These are phyloP conservation scores for Naganishia antarctica DNA, from an alignment of 768 basidiomycete species.

Conservation along the genomic window DNA sequence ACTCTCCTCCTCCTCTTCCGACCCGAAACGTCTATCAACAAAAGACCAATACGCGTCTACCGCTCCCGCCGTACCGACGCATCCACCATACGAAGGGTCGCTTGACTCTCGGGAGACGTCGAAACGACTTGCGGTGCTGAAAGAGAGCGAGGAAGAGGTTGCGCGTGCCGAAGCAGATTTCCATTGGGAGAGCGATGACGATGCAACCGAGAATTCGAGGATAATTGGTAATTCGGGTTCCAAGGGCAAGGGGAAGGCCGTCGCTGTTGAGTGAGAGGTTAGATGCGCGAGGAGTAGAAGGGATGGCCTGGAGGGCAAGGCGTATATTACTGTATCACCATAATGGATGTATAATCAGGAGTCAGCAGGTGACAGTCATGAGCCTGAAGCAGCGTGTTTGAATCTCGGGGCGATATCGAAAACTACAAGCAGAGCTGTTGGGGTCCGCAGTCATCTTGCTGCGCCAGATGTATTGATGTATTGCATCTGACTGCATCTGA, in stretches of 20 bases:
- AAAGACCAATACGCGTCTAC: conserved; percentile 21
- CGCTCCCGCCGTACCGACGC: conserved; percentile 6
- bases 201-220: not conserved
- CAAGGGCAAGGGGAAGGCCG: conserved; percentile 13
- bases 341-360: too few relatives aligned
- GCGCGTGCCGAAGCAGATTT: conserved; percentile 15
- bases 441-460: too few relatives aligned
- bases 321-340: too few relatives aligned
- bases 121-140: not conserved
- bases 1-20: conserved; percentile 34
- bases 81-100: conserved; percentile 15
- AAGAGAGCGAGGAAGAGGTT: conserved; percentile 11
- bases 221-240: not conserved
- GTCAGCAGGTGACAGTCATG: too few relatives aligned
- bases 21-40: conserved; percentile 4
- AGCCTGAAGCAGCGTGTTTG: too few relatives aligned
- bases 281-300: too few relatives aligned
- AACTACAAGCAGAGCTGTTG: too few relatives aligned
- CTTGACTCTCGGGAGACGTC: conserved; percentile 9
- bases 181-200: conserved; percentile 29
- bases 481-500: too few relatives aligned
- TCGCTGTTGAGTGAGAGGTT: not conserved
- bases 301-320: too few relatives aligned
- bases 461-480: too few relatives aligned
- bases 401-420: too few relatives aligned